Base-by-base conservation (phyloP, 2,329 filamentous ascomycete species). In the Sclerotinia glacialis region DNA sequence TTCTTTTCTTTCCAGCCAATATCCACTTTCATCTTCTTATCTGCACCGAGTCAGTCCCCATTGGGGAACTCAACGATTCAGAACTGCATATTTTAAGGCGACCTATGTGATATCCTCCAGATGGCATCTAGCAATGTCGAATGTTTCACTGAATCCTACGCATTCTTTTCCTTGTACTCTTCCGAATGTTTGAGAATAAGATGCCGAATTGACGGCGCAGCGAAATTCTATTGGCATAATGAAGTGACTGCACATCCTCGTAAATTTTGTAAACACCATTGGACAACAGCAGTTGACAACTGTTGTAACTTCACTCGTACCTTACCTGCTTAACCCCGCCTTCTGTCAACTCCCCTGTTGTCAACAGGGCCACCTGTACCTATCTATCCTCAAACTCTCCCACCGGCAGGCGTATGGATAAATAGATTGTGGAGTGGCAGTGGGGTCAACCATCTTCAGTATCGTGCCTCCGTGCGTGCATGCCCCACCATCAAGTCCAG, bases 311-410 rank as follows among this genome's bases (percentile, higher is more conserved):
- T 34, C 4, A 37, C 2, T 54, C 21, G 6, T 55, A 23, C 26
- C 53, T 44, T 31, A 59, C 40, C 18, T 46, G 55, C 26, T 46
- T 46, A 59, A 26, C 55, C 55, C 55, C 40, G 26, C 40, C 26
- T 46, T 59, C 3, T 31, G 18, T 2, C 46, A 46, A 44, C 3
- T n/a, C 40, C 55, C 55, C 40, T 59, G 40, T 28, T 23, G 23
- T 58, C 55, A n/a, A 58, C 55, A 46, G 44, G 18, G 23, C 16
- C 21, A 34, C 14, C 9, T 44, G 26, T n/a, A 12, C 14, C 11
- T 46, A 12, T n/a, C 11, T 46, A 2, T 59, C 26, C 2, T 34
- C 23, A 18, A 18, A 46, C 14, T n/a, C 11, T 59, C 56, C 8
- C 31, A 31, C 26, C 12, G 26, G 42, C 42, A 26, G 11, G 12